Conservation (phyloP, 1,139 yeast genomes). For the Diutina neorugosa region DNA sequence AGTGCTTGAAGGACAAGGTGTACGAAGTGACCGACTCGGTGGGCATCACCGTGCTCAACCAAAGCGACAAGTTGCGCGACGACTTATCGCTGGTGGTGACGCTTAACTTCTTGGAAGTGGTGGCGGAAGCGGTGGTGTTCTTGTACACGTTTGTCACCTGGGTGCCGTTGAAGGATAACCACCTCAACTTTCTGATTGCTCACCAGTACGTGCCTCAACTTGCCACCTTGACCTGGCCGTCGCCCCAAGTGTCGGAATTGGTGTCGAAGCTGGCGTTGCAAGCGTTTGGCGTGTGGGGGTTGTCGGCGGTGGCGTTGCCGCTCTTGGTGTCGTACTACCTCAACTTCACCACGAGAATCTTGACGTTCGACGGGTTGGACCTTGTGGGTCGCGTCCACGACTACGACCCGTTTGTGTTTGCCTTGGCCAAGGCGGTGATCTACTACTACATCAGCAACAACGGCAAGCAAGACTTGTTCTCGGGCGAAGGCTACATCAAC, state of each 20-base stretch:
- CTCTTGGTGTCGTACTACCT: constrained; percentile 35
- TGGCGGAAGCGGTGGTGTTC: constrained; percentile 26
- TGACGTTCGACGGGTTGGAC: constrained; percentile 4
- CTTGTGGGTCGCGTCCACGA: constrained; percentile 30
- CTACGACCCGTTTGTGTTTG: constrained; percentile 49
- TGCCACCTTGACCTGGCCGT: constrained; percentile 13
- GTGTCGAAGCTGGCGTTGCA: constrained; percentile 17
- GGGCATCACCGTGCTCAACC: constrained; percentile 29
- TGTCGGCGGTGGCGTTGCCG: constrained; percentile 32
- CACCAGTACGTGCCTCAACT: constrained; percentile 23
- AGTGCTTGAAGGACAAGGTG: constrained; percentile 16
- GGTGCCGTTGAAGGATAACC: constrained; percentile 27
- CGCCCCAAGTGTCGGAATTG: constrained; percentile 28
- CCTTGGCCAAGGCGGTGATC: constrained; percentile 35
- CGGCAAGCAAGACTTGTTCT: constrained; percentile 12
- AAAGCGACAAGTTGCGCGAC: constrained; percentile 19
- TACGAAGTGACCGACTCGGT: constrained; percentile 26
- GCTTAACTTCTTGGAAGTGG: constrained; percentile 29
- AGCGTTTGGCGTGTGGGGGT: constrained; percentile 29
- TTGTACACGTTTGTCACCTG: constrained; percentile 23
- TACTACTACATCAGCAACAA: constrained; percentile 29
- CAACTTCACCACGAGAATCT: constrained; percentile 35
- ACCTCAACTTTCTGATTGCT: constrained; percentile 26
- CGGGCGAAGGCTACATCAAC: constrained; percentile 23
- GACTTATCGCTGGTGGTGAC: constrained; percentile 36